These are phyloP conservation scores for Oldenlandia corymbosa DNA, from an alignment of 257 asterid genomes.

Conservation along the genomic window DNA sequence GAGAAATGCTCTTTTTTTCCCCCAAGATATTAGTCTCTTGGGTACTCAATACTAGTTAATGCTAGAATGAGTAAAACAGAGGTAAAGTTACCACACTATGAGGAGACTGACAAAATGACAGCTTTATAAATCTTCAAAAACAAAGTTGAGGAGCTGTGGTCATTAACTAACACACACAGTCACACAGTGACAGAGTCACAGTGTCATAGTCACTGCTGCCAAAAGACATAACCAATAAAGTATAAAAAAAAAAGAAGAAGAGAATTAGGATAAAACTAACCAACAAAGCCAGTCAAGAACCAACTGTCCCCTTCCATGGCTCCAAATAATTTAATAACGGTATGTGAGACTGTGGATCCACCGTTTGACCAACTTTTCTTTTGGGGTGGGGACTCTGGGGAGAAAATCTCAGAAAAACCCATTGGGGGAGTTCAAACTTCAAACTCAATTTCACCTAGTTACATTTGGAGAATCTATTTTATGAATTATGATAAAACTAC, in stretches of 20 bases:
- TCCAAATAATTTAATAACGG: conserved; percentile 23
- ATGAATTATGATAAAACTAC: too few species aligned
- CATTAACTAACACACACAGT: conserved; percentile 12
- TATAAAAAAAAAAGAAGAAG: not conserved
- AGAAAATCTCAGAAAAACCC: too few species aligned
- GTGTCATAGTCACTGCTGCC: conserved; percentile 4
- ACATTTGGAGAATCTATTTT: too few species aligned
- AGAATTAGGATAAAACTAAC: conserved; percentile 8
- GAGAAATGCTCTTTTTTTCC: not conserved
- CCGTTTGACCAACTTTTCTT: conserved; percentile 26
- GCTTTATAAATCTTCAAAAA: conserved; percentile 14
- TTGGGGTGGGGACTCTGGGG: not conserved
- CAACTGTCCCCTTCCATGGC: conserved; percentile 23
- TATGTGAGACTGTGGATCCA: conserved; percentile 11
- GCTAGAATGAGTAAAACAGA: not conserved
- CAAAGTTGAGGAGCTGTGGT: conserved; percentile 19
- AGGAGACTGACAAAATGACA: conserved; percentile 17
- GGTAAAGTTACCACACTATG: not conserved
- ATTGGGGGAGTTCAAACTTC: too few species aligned
- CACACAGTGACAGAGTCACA: too few species aligned
- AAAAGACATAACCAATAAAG: not conserved
- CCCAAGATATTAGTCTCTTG: conserved; percentile 12
- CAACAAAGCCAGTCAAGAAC: conserved; percentile 15
- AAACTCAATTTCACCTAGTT: too few species aligned
- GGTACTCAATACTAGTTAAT: not conserved